Evolutionary conservation across 2,329 filamentous ascomycete genomes (phyloP), one percentile per base, ranked within the genome.

Genomic region (Fusarium tupiense): DNA sequence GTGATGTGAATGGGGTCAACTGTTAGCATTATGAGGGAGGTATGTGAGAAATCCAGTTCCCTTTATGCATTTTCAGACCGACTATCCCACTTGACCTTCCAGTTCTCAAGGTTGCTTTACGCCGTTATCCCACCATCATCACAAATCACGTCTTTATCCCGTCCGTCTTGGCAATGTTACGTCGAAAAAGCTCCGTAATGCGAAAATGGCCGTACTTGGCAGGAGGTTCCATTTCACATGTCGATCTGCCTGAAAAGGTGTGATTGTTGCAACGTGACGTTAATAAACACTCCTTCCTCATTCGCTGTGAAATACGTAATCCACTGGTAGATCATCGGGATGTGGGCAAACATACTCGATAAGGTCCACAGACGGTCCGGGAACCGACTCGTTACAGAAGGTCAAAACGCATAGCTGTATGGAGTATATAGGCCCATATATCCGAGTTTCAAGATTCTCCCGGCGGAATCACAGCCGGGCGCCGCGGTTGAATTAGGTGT

Each of bases 91-190:
- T 19, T 37, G 35, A 37, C 17, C 16, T 37, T 10, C 26, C 12
- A 9, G 14, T 56, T 35, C 12, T 14, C 13, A n/a, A 4, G 13
- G 19, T 31, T 20, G 22, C 33, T 35, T 47, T 22, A 9, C 43
- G 9, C n/a, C 19, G 6, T 22, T 56, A 22, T 40, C 11, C 60
- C 40, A 22, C 29, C 63, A 56, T 64, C 60, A 56, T 66, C 22
- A 33, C n/a, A 64, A 56, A 64, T 19, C 22, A 56, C 63, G 9
- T 64, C 11, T 54, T 54, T 26, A 17, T 54, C 12, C 50, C 35
- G 35, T 17, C 60, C 47, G 47, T 33, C 63, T 64, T 66, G 63
- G 63, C 63, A 66, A 66, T 66, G 61, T 22, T 13, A 56, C 63
- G 2, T 64, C 4, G 19, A 41, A 3, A 64, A 64, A 56, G 35